Base-by-base conservation (phyloP, 805 yeast genomes). In the Wickerhamiella kazuoi region DNA sequence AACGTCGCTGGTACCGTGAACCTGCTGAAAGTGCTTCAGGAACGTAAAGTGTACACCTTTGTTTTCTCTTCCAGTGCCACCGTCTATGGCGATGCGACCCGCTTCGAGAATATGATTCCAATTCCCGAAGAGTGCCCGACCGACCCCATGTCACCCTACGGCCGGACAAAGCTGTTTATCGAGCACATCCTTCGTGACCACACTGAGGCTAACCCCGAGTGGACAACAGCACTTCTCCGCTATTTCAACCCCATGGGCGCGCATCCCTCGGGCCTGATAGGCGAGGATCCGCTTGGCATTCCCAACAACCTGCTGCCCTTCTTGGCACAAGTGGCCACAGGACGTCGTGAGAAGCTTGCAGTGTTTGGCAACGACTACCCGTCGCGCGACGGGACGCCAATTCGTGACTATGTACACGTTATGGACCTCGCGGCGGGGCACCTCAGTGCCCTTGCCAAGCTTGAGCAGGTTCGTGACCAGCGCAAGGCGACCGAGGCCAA, bases 161-260 rank as follows among this genome's bases (percentile, higher is more conserved):
- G 93, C 26, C 65, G 67, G 40, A 77, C 90, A 40, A 80, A 80
- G 61, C 59, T 63, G 38, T 60, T 72, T 46, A 74, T 76, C 43
- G 93, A 80, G 58, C 63, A 68, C 40, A 68, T 77, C 40, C 58
- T 74, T 44, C 59, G 66, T 26, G 84, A 76, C 52, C 56, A 72
- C 20, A 61, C 70, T 48, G 48, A 57, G 3, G 64, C 73, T 34
- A 50, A 50, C 34, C 50, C 55, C 3, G 44, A 49, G 4, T 54
- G 59, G 53, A 48, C 50, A 23, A 61, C 59, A 13, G 87, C 84
- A 3, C 65, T 79, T 37, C 61, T 81, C 50, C 68, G 90, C 41
- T 81, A 79, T 59, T 80, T 79, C 63, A 79, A 80, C 52, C 90
- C 93, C 28, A 77, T 79, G 47, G 93, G 93, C 30, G 87, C 90